Evolutionary conservation across 306 rosid species (phyloP), one percentile per base, ranked within the genome.

Genomic region (Aeschynomene evenia): DNA sequence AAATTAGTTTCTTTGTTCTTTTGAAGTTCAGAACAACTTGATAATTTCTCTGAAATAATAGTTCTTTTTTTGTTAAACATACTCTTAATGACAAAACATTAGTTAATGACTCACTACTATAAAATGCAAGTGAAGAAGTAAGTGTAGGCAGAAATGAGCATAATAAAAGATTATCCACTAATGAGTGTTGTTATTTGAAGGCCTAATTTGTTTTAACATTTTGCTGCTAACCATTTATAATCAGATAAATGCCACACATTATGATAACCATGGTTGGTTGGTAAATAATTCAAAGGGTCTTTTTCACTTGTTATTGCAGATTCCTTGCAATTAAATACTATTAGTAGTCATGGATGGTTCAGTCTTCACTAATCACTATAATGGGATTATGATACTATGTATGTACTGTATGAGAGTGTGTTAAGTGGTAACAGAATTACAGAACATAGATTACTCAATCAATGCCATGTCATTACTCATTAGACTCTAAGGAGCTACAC

Each of bases 181-280:
- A 57, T 59, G 75, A 66, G 52, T 43, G 29, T 45, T 18, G 49
- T 59, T 33, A 14, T 56, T 78, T 58, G 63, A 76, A 51, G 53
- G 74, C 64, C 74, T 59, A 55, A 42, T 65, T 50, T 73, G 63
- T 54, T 76, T 71, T 71, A n/a, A 74, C 70, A 70, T 37, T 71
- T 29, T 73, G 50, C 69, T 26, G 31, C 31, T 71, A 62, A 77
- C 66, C 59, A 59, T 23, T 37, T 66, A 66, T 79, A 71, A 82
- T 68, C 70, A 54, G 55, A 48, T 53, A 59, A 54, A 63, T 65
- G 66, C 68, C 82, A 67, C 82, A 84, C 85, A 68, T 60, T 76
- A 76, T 70, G 69, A 71, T 68, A 83, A 78, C 82, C 51, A 60
- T 63, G 56, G 73, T 67, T 77, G 82, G 79, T 77, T 82, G 83